A percentile compares a stretch with the other conserved stretches of the same genome.
Conservation (phyloP, 352 stramenopile genomes). For the Plasmopara muralis region DNA sequence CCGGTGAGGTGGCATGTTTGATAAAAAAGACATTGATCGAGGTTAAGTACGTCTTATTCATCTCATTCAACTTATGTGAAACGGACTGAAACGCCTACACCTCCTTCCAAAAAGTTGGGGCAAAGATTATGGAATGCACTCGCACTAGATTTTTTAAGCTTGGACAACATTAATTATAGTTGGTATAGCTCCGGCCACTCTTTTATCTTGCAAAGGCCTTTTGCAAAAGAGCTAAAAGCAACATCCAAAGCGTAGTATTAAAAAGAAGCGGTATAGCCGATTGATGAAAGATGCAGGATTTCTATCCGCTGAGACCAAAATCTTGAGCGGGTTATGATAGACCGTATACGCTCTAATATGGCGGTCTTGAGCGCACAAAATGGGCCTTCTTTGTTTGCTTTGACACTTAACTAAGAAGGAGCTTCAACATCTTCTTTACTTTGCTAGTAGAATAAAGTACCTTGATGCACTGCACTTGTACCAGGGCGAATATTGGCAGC, state of each 20-base stretch:
- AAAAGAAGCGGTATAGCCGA: background rate
- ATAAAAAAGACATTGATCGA: too few relatives aligned
- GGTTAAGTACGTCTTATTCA: too few relatives aligned
- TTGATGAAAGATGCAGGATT: conserved; percentile 2
- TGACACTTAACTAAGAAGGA: too few relatives aligned
- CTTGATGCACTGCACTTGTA: too few relatives aligned
- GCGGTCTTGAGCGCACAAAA: background rate
- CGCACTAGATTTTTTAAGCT: background rate
- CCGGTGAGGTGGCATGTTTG: too few relatives aligned
- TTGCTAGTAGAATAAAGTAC: too few relatives aligned
- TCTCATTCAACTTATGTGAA: too few relatives aligned
- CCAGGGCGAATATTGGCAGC: too few relatives aligned
- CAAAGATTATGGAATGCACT: background rate
- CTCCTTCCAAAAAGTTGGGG: background rate
- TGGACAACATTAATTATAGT: background rate
- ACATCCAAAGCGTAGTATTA: background rate
- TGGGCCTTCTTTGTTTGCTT: background rate
- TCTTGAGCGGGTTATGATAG: conserved; percentile 5
- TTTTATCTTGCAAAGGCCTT: background rate
- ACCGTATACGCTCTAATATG: conserved; percentile 6
- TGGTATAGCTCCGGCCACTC: background rate
- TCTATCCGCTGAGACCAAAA: background rate
- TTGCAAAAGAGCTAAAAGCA: conserved; percentile 1
- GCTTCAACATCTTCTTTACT: too few relatives aligned
- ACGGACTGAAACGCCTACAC: too few relatives aligned